phyloP scores from a whole-genome alignment of 2,329 filamentous ascomycete species.

The Kalaharituber pfeilii region DNA sequence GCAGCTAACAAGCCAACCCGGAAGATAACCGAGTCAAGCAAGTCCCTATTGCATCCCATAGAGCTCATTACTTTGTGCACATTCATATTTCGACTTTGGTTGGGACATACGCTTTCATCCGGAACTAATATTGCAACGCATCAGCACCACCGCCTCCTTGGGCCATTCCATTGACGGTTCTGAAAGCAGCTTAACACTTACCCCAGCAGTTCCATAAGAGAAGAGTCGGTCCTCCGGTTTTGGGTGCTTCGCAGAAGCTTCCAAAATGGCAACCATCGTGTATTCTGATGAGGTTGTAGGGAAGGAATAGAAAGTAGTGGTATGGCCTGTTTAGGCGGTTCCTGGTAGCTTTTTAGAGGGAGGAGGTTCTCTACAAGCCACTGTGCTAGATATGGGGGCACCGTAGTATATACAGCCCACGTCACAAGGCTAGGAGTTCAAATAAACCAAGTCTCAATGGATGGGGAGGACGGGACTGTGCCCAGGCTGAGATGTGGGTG shows the following conservation, averaged over 20 bases:
- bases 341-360: neutral
- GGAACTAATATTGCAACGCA: slow-evolving; percentile 35
- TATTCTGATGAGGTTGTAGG: neutral
- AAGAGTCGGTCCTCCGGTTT: slow-evolving; percentile 36
- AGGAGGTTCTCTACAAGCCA: neutral
- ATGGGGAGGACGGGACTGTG: neutral
- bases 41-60: slow-evolving; percentile 37
- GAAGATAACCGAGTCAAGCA: slow-evolving; percentile 83
- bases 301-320: neutral
- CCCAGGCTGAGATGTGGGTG: neutral
- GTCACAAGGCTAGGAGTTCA: no score
- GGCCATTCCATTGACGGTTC: slow-evolving; percentile 14
- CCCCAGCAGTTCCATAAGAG: slow-evolving; percentile 44
- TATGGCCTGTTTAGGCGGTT: neutral
- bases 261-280: slow-evolving; percentile 24
- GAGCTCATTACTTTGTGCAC: slow-evolving; percentile 16
- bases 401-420: no score
- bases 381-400: no score
- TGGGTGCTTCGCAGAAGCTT: slow-evolving; percentile 33
- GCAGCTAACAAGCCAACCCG: slow-evolving; percentile 78
- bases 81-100: slow-evolving; percentile 23
- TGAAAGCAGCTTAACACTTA: slow-evolving; percentile 29
- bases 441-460: neutral
- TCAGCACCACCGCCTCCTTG: slow-evolving; percentile 7
- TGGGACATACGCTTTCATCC: slow-evolving; percentile 48